Evolutionary conservation across 1,284 basidiomycete species (phyloP), one percentile per base, ranked within the genome.

Genomic region (Exobasidium rhododendri): DNA sequence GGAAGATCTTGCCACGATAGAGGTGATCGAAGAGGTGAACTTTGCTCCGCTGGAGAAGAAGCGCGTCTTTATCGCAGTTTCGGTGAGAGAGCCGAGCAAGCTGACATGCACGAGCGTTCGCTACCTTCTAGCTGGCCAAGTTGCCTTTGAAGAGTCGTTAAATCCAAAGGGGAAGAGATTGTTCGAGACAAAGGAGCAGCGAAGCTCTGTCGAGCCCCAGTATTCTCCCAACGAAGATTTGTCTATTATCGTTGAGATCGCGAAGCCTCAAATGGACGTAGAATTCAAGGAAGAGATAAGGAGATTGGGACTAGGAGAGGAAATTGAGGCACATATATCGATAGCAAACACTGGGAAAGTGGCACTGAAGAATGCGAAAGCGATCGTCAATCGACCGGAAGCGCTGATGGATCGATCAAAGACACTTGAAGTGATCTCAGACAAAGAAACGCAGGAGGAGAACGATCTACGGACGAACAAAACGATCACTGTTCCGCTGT

Each of bases 181-280:
- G 14, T 74, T 81, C 52, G 65, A 68, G 4, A 83, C 82, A 2
- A 81, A 81, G 59, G 78, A 77, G 40, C 81, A 83, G 51, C 63
- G 80, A 13, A 61, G 81, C 2, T 69, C 29, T 22, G 13, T 22
- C 6, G 31, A 65, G 2, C 76, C 80, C 1, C 80, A 74, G 4
- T 84, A 84, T 67, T 82, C 79, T 0, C 64, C 70, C 20, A 83
- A 84, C 64, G 65, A 68, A 4, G 77, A 74, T 3, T 68, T 84
- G 47, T 68, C 63, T 0, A 73, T 84, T 4, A 61, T 64, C 1
- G 75, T 83, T 10, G 70, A 75, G 1, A 62, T 70, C 4, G 63
- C 73, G 0, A 61, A 75, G 51, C 82, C 83, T 26, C 62, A 69
- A 1, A 56, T 84, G 0, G 52, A 49, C 1, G 68, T 78, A 3